These are phyloP conservation scores for Petrea volubilis DNA, from an alignment of 257 asterid genomes.

Conservation along the genomic window DNA sequence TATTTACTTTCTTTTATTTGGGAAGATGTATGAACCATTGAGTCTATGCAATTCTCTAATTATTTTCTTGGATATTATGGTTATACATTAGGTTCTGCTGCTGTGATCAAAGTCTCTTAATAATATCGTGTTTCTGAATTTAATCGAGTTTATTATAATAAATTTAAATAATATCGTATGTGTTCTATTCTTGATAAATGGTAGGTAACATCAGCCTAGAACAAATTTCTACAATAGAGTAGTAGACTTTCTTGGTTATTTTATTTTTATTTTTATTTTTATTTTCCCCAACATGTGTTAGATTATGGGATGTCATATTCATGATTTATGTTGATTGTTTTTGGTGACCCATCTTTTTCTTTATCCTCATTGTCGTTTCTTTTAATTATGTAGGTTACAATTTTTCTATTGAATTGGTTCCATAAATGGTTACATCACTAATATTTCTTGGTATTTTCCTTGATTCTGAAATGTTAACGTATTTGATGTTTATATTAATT, in stretches of 20 bases:
- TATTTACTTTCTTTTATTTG: background rate
- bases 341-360: slow-evolving; percentile 62
- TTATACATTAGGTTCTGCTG: background rate
- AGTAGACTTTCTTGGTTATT: background rate
- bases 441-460: background rate
- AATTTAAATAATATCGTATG: background rate
- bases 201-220: background rate
- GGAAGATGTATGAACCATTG: slow-evolving; percentile 1
- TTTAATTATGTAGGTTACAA: no score
- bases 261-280: no score
- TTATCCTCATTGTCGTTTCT: slow-evolving; percentile 19
- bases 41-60: background rate
- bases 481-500: slow-evolving; percentile 1
- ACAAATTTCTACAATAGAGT: background rate
- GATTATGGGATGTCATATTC: slow-evolving; percentile 47
- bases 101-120: background rate
- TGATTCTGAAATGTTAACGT: background rate
- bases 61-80: no score
- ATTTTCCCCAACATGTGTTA: slow-evolving; percentile 9
- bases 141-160: background rate
- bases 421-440: no score
- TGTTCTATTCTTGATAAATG: slow-evolving; percentile 6
- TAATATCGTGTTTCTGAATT: background rate
- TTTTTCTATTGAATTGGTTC: no score
- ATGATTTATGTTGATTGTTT: slow-evolving; percentile 35